phyloP scores from a whole-genome alignment of 257 asterid genomes.

The Penstemon newberryi region DNA sequence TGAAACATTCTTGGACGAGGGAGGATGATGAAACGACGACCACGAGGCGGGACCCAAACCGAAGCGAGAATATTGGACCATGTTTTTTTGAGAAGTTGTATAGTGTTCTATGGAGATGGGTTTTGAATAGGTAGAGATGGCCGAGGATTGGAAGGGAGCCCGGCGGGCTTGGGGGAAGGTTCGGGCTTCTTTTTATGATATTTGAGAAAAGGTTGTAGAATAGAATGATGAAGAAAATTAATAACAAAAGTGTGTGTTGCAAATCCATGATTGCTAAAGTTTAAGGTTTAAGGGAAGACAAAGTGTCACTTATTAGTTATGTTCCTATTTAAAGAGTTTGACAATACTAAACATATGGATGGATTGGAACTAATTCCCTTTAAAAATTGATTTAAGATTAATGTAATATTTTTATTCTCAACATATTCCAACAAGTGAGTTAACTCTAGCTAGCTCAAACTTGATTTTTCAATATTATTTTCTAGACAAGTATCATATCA shows the following conservation, averaged over 20 bases:
- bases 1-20: slow-evolving; percentile 42
- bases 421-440: too few species aligned
- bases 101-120: slow-evolving; percentile 34
- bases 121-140: slow-evolving; percentile 35
- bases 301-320: too few species aligned
- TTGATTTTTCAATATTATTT: too few species aligned
- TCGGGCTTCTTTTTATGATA: neutral
- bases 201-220: neutral
- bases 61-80: slow-evolving; percentile 44
- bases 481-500: too few species aligned
- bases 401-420: too few species aligned
- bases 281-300: too few species aligned
- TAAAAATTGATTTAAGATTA: too few species aligned
- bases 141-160: slow-evolving; percentile 39
- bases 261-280: too few species aligned
- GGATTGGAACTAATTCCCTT: too few species aligned
- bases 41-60: slow-evolving; percentile 37
- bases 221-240: neutral
- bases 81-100: slow-evolving; percentile 28
- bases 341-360: too few species aligned
- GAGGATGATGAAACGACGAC: slow-evolving; percentile 44
- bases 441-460: too few species aligned
- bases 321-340: too few species aligned
- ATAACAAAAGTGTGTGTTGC: neutral
- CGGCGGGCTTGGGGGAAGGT: slow-evolving; percentile 38